Evolutionary conservation across 2,329 filamentous ascomycete species (phyloP).

Genomic region (Fusarium napiforme): DNA sequence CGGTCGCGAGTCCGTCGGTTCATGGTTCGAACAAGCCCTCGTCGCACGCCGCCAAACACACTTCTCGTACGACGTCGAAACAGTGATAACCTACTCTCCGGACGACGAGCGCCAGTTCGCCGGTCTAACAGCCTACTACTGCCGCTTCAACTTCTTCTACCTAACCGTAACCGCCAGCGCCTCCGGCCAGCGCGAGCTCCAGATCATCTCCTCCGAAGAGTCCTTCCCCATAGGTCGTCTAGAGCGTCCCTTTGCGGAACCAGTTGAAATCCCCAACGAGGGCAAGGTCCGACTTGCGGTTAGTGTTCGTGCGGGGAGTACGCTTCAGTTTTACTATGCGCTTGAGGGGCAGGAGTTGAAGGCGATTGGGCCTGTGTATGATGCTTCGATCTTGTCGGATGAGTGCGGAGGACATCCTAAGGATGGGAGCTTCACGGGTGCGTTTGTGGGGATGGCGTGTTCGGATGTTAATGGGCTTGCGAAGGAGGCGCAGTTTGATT

Average conservation of each 20-base stretch:
- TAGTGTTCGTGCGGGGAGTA: conserved; percentile 58
- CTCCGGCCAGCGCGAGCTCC: conserved; percentile 66
- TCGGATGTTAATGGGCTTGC: conserved; percentile 66
- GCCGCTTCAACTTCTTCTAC: conserved; percentile 73
- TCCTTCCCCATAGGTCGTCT: conserved; percentile 66
- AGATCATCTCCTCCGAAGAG: conserved; percentile 66
- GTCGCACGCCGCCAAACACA: conserved; percentile 66
- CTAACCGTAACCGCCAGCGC: conserved; percentile 67
- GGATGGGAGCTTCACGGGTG: conserved; percentile 72
- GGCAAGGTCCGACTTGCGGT: conserved; percentile 66
- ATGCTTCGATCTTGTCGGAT: conserved; percentile 69
- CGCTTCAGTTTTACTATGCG: conserved; percentile 68
- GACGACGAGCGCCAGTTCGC: conserved; percentile 70
- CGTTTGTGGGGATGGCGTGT: conserved; percentile 67
- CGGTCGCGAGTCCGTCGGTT: conserved; percentile 65
- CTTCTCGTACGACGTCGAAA: conserved; percentile 71
- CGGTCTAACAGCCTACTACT: conserved; percentile 71
- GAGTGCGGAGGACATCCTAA: conserved; percentile 71
- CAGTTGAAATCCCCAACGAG: conserved; percentile 62
- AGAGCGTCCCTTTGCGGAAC: conserved; percentile 52
- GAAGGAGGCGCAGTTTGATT: conserved; percentile 60
- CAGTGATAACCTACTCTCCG: conserved; percentile 63
- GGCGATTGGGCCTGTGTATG: conserved; percentile 65
- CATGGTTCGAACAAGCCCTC: conserved; percentile 69
- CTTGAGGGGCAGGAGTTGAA: conserved; percentile 57